phyloP scores from a whole-genome alignment of 2,329 filamentous ascomycete genomes.

The Cryphonectria carpinicola region DNA sequence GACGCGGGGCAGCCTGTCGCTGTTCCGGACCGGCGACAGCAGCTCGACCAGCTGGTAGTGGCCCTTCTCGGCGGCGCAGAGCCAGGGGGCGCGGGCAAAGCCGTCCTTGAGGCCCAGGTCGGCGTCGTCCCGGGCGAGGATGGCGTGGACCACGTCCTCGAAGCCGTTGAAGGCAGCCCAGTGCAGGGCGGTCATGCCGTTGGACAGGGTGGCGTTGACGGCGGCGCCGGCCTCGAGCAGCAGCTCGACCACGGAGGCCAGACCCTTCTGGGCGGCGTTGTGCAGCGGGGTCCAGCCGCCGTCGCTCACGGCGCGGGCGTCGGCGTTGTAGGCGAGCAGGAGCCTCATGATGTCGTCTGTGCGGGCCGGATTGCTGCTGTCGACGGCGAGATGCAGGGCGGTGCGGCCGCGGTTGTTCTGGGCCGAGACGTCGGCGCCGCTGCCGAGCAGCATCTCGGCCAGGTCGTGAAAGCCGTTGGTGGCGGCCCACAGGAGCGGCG shows the following conservation, averaged over 20 bases:
- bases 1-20: constrained; percentile 40
- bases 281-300: constrained; percentile 48
- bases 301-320: constrained; percentile 41
- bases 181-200: constrained; percentile 58
- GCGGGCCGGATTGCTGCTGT: constrained; percentile 40
- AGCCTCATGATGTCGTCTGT: constrained; percentile 41
- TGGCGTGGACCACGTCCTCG: constrained; percentile 46
- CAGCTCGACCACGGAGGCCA: constrained; percentile 39
- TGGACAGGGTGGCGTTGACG: constrained; percentile 51
- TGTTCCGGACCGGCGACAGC: constrained; percentile 42
- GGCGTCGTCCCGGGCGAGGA: constrained; percentile 42
- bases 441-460: constrained; percentile 36
- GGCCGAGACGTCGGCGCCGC: constrained; percentile 45
- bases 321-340: constrained; percentile 40
- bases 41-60: constrained; percentile 43
- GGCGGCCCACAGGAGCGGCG: constrained; percentile 62
- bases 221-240: constrained; percentile 48
- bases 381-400: constrained; percentile 53
- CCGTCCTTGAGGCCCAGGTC: constrained; percentile 42
- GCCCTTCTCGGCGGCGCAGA: constrained; percentile 45
- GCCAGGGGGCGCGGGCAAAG: constrained; percentile 46
- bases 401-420: constrained; percentile 50
- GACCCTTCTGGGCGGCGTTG: constrained; percentile 45
- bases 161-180: constrained; percentile 56
- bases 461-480: constrained; percentile 59